Base-by-base conservation (phyloP, 805 yeast species). In the Candida arabinofermentans region DNA sequence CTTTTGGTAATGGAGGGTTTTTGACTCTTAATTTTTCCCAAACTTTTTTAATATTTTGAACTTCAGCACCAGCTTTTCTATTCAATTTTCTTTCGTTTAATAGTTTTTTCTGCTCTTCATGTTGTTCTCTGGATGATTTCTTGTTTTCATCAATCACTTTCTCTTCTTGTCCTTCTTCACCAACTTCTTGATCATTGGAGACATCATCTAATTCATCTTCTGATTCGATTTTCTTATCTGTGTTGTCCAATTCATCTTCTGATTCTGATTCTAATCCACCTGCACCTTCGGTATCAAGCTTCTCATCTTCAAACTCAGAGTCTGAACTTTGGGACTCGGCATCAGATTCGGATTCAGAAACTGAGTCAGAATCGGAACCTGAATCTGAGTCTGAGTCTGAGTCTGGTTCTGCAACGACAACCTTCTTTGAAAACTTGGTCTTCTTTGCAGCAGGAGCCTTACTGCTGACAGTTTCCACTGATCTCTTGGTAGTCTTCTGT, bases 11-110 rank as follows among this genome's bases (percentile, higher is more conserved):
- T 19, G 90, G 81, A 32, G 95, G 95, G 44, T 76, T 80, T 55
- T 86, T 86, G 26, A 85, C 91, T 65, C 98, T 79, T 55, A 91
- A 71, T 62, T 77, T 80, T 70, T 90, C 98, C 99, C 99, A 91
- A 33, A 91, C 61, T 24, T 75, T 71, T 64, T 91, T 91, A 65
- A 91, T 88, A 51, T 79, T 76, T 62, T 86, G 88, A 38, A 91
- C 89, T 64, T 84, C 86, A 27, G 68, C 67, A 55, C 97, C 98
- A n/a, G 93, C 76, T 59, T 84, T 86, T 69, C 96, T 81, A 59
- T 81, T 79, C 50, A 87, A 69, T 64, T 90, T 91, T 66, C 99
- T 80, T 60, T 90, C 96, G 43, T 79, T 77, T 29, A 84, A 71
- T 29, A 82, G 59, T 55, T 80, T 80, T 62, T 82, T 82, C 66